Conservation (phyloP, 2,329 filamentous ascomycete species). For the Diaporthe citrichinensis region DNA sequence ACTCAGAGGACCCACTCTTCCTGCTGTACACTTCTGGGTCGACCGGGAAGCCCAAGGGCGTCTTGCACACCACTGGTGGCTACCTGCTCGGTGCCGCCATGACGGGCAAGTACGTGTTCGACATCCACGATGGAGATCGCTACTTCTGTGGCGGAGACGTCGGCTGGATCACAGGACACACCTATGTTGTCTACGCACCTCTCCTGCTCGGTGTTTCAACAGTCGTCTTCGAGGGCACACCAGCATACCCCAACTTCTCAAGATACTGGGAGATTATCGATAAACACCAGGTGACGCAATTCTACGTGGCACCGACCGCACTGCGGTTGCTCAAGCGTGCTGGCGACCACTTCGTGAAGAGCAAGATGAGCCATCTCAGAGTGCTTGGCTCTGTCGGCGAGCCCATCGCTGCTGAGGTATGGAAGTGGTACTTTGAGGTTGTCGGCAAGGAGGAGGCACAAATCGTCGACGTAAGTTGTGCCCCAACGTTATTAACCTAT, state of each 20-base stretch:
- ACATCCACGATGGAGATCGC: slow-evolving; percentile 92
- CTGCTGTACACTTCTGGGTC: slow-evolving; percentile 98
- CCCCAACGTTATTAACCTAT: background rate
- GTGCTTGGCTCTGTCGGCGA: slow-evolving; percentile 96
- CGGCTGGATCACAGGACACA: slow-evolving; percentile 99
- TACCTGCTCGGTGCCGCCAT: slow-evolving; percentile 94
- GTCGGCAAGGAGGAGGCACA: slow-evolving; percentile 95
- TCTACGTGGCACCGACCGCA: slow-evolving; percentile 97
- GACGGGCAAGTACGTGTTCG: slow-evolving; percentile 98
- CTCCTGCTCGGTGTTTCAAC: slow-evolving; percentile 93
- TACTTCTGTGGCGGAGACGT: slow-evolving; percentile 99
- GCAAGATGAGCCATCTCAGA: slow-evolving; percentile 89
- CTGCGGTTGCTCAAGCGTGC: slow-evolving; percentile 94
- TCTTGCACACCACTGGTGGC: slow-evolving; percentile 96
- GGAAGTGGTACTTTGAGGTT: slow-evolving; percentile 99
- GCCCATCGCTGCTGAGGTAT: slow-evolving; percentile 97
- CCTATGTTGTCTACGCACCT: slow-evolving; percentile 97
- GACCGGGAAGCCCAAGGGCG: slow-evolving; percentile 98
- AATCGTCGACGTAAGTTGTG: slow-evolving; percentile 85
- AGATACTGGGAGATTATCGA: slow-evolving; percentile 99
- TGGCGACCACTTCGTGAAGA: slow-evolving; percentile 91
- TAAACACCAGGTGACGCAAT: slow-evolving; percentile 95
- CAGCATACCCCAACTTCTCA: slow-evolving; percentile 97
- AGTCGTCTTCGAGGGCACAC: slow-evolving; percentile 97
- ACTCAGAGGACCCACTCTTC: slow-evolving; percentile 96